These are phyloP conservation scores for Calocera viscosa DNA, from an alignment of 768 basidiomycete species.

Conservation along the genomic window DNA sequence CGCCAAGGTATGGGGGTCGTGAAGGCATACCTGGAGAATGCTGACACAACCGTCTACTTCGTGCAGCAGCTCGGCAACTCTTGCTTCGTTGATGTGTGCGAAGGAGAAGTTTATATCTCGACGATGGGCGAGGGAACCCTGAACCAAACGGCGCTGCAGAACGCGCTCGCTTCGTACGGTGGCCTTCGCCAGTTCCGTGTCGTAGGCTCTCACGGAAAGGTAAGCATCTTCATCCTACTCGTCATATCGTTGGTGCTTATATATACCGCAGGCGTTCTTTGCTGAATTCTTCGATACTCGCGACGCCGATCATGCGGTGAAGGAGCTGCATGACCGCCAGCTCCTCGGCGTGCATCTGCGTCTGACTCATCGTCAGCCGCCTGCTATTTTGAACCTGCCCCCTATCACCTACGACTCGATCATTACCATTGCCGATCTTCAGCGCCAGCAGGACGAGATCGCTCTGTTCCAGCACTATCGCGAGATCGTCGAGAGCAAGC, in stretches of 20 bases:
- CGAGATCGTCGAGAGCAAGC: neutral
- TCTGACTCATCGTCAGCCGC: conserved; percentile 19
- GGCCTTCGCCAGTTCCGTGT: conserved; percentile 24
- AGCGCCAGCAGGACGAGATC: conserved; percentile 1
- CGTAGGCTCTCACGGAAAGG: conserved; percentile 13
- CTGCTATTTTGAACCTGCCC: conserved; percentile 11
- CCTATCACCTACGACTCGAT: neutral
- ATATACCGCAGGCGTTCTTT: conserved; percentile 32
- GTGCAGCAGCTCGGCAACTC: conserved; percentile 45
- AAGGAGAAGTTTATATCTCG: conserved; percentile 41
- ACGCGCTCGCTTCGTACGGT: conserved; percentile 26
- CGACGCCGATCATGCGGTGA: conserved; percentile 41
- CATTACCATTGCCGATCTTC: neutral
- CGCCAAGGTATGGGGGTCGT: conserved; percentile 29
- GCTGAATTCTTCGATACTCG: conserved; percentile 61
- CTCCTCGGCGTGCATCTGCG: conserved; percentile 43
- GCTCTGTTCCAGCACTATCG: conserved; percentile 4
- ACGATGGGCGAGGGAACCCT: conserved; percentile 26
- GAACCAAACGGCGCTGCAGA: conserved; percentile 20
- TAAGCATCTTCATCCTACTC: neutral
- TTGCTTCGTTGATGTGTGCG: conserved; percentile 37
- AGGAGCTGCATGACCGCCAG: conserved; percentile 37
- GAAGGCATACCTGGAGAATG: conserved; percentile 9
- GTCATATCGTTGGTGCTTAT: neutral
- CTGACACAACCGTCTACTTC: conserved; percentile 10